phyloP scores from a whole-genome alignment of 441 rosid genomes.

The Syzygium syzygioides region DNA sequence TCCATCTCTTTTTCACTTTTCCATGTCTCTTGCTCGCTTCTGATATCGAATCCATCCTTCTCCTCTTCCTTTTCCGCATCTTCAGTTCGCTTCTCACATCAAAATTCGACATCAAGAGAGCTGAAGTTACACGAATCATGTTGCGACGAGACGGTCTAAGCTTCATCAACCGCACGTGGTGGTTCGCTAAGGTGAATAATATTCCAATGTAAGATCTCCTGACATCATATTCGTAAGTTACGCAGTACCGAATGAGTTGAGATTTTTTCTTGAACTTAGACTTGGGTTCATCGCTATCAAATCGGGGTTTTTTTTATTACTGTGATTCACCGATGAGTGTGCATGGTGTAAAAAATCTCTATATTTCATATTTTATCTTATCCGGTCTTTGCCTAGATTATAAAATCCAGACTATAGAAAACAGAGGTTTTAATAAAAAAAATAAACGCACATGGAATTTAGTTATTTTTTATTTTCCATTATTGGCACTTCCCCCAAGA shows the following conservation, averaged over 20 bases:
- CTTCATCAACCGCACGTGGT: rapidly evolving
- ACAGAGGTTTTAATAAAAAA: background rate
- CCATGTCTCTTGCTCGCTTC: rapidly evolving
- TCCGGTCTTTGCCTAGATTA: background rate
- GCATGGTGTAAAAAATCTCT: background rate
- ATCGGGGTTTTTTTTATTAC: rapidly evolving
- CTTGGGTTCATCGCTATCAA: background rate
- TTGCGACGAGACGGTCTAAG: rapidly evolving
- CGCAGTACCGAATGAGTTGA: background rate
- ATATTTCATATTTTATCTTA: background rate
- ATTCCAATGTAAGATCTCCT: rapidly evolving
- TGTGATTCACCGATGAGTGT: rapidly evolving
- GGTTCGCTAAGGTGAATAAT: background rate
- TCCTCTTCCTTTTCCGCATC: background rate
- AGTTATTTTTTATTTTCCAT: background rate
- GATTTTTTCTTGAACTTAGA: background rate
- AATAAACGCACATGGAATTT: background rate
- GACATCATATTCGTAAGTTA: rapidly evolving
- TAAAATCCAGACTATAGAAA: background rate
- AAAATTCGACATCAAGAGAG: background rate
- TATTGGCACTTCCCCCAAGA: background rate
- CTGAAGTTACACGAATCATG: rapidly evolving
- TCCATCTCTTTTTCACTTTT: background rate
- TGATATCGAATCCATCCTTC: background rate
- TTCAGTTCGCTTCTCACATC: background rate